Evolutionary conservation across 73 alveolate genomes (phyloP).

Genomic region (Blepharisma stoltei): DNA sequence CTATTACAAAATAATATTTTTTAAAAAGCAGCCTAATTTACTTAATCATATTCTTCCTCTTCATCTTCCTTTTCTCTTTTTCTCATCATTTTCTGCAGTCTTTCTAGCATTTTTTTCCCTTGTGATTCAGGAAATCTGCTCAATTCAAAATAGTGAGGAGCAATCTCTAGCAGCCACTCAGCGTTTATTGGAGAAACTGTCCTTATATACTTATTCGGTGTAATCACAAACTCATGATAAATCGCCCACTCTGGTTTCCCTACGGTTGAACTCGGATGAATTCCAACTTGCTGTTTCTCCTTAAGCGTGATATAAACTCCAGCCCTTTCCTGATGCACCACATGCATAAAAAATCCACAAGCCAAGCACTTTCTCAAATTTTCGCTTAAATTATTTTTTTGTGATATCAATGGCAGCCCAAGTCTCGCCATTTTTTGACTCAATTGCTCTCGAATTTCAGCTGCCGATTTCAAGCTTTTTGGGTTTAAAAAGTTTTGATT

Average conservation of each 20-base stretch:
- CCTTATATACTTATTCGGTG: constrained; percentile 96
- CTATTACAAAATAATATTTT: too few relatives aligned
- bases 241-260: constrained; percentile 98
- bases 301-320: constrained; percentile 55
- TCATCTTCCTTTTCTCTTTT: not conserved
- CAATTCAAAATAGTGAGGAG: constrained; percentile 93
- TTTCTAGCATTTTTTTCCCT: constrained; percentile 18
- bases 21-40: too few relatives aligned
- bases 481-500: constrained; percentile 81
- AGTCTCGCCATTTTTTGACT: constrained; percentile 50
- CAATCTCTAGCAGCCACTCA: constrained; percentile 93
- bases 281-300: constrained; percentile 94
- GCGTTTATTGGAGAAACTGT: constrained; percentile 92
- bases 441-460: constrained; percentile 82
- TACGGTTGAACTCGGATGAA: constrained; percentile 96
- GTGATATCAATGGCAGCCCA: constrained; percentile 47
- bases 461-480: constrained; percentile 89
- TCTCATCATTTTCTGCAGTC: constrained; percentile 1
- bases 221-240: constrained; percentile 97
- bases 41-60: too few relatives aligned
- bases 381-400: constrained; percentile 22
- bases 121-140: constrained; percentile 45
- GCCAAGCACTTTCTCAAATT: constrained; percentile 49
- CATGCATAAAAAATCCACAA: constrained; percentile 50
- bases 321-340: constrained; percentile 24